A percentile compares a stretch with the other conserved stretches of the same genome.
Conservation (phyloP, 495 filamentous ascomycete genomes). For the Penicillium goetzii region DNA sequence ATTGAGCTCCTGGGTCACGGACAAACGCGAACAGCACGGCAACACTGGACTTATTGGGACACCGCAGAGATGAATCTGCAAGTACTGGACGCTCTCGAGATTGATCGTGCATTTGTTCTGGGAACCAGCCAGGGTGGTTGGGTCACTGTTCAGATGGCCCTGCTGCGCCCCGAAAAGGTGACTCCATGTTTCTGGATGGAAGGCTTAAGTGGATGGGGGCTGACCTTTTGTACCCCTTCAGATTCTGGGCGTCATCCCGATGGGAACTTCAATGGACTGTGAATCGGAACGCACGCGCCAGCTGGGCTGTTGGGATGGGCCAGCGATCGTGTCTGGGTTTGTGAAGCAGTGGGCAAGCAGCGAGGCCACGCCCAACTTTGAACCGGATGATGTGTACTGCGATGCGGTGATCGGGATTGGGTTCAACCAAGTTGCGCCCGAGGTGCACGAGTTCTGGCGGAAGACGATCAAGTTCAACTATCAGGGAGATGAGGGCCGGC, state of each 20-base stretch:
- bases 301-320: conserved; percentile 62
- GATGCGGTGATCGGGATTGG: conserved; percentile 59
- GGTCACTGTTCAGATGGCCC: conserved; percentile 62
- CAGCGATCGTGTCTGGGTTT: conserved; percentile 41
- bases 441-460: conserved; percentile 54
- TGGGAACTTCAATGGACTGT: conserved; percentile 66
- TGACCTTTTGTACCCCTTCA: conserved; percentile 14
- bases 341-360: conserved; percentile 52
- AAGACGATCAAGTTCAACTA: conserved; percentile 58
- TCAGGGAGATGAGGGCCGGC: conserved; percentile 59
- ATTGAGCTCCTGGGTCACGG: conserved; percentile 59
- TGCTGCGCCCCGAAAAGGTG: conserved; percentile 62
- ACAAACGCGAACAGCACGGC: conserved; percentile 41
- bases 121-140: conserved; percentile 68
- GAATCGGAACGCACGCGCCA: conserved; percentile 58
- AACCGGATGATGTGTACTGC: conserved; percentile 57
- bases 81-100: conserved; percentile 55
- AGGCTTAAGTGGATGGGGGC: no score
- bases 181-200: not conserved
- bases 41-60: conserved; percentile 59
- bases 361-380: conserved; percentile 53
- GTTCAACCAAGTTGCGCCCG: conserved; percentile 48
- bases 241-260: conserved; percentile 61
- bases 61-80: conserved; percentile 54
- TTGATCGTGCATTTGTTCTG: conserved; percentile 59